Evolutionary conservation across 345 rosid genomes (phyloP).

Genomic region (Euphorbia lathyris): DNA sequence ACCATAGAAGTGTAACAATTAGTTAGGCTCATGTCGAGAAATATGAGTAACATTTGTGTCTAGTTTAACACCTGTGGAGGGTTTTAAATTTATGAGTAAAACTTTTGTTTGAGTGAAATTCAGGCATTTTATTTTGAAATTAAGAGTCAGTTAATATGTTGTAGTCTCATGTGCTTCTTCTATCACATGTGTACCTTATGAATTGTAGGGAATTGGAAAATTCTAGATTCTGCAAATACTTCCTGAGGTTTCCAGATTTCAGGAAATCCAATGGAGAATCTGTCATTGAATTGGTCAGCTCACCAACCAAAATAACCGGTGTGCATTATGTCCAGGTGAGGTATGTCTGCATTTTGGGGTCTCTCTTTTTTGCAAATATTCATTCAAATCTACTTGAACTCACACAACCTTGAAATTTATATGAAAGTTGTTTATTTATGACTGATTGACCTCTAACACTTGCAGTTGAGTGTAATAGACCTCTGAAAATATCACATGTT

Average conservation of each 20-base stretch:
- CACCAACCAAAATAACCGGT: slow-evolving; percentile 84
- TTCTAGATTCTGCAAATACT: slow-evolving; percentile 69
- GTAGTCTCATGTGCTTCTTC: slow-evolving; percentile 9
- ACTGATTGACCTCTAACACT: neutral
- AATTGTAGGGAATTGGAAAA: slow-evolving; percentile 79
- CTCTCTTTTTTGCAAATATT: neutral
- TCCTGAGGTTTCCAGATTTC: slow-evolving; percentile 84
- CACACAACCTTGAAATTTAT: neutral
- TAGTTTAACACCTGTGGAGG: neutral
- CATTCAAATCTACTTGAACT: neutral
- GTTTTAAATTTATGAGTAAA: neutral
- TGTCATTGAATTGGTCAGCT: slow-evolving; percentile 73
- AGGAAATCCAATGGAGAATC: slow-evolving; percentile 75
- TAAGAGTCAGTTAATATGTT: neutral
- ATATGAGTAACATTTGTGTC: slow-evolving; percentile 3
- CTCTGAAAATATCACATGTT: neutral
- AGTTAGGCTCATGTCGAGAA: no score
- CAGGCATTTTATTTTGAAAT: slow-evolving; percentile 3
- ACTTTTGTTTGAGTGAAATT: slow-evolving; percentile 1
- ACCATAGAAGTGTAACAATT: no score
- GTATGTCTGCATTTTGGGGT: neutral
- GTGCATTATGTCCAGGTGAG: slow-evolving; percentile 95
- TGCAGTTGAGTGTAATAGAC: neutral
- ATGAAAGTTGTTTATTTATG: neutral
- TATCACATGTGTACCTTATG: slow-evolving; percentile 10